Conservation (phyloP, 306 rosid genomes). For the Heteromeles arbutifolia region DNA sequence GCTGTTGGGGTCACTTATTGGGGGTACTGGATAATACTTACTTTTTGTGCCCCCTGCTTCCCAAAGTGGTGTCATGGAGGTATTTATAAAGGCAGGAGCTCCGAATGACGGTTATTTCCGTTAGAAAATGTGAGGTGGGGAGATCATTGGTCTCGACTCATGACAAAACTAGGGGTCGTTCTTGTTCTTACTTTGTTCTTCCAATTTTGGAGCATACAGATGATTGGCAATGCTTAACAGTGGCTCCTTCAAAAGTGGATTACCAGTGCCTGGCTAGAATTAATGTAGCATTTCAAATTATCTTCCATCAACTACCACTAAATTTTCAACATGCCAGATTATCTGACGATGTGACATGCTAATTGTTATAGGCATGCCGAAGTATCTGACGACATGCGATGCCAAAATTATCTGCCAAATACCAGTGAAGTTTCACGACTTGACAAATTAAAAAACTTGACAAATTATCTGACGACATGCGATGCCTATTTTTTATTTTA, state of each 20-base stretch:
- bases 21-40: not conserved
- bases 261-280: not conserved
- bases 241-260: not conserved
- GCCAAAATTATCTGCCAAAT: too few relatives aligned
- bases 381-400: too few relatives aligned
- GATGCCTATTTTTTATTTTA: too few relatives aligned
- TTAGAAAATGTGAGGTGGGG: not conserved
- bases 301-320: too few relatives aligned
- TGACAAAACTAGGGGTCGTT: not conserved
- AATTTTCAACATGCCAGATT: too few relatives aligned
- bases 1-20: constrained; percentile 7
- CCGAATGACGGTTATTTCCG: not conserved
- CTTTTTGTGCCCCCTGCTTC: constrained; percentile 2
- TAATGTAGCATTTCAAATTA: too few relatives aligned
- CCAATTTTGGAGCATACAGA: not conserved
- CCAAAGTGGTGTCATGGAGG: not conserved
- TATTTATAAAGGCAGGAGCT: not conserved
- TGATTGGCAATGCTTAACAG: not conserved
- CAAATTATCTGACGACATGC: too few relatives aligned
- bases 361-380: too few relatives aligned
- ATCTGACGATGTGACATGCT: too few relatives aligned
- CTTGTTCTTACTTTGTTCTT: not conserved
- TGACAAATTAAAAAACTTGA: too few relatives aligned
- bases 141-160: not conserved
- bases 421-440: too few relatives aligned